Evolutionary conservation across 116 monocot genomes (phyloP), one percentile per base, ranked within the genome.

Genomic region (Zostera marina): DNA sequence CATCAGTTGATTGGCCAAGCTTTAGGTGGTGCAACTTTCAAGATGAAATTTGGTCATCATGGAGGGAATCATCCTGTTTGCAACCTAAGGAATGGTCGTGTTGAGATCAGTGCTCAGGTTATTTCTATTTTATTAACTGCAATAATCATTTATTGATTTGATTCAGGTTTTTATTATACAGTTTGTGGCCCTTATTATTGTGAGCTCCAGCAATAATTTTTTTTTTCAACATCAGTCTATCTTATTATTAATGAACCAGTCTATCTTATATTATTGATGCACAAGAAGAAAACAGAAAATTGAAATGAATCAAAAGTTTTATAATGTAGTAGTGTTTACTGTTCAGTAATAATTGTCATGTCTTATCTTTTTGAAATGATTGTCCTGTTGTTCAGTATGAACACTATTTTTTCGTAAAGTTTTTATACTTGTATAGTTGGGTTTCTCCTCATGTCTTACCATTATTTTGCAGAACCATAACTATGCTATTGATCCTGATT

Each of bases 11-110:
- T 96, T 74, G 96, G 96, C n/a, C 96, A 96, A 54, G 96, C 96
- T 63, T 78, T 96, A 63, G 96, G 96, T 61, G 96, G 96, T 8
- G 80, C 72, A 63, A 96, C 96, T 41, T 96, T 85, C 63, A 96
- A 96, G 69, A 96, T 96, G 96, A 96, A 96, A 48, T 94, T 94
- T 69, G 94, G 94, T 63, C 94, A 94, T 74, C 94, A 94, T 80
- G 94, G 94, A 25, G 94, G 94, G 53, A 94, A 96, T 40, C 96
- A 96, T 73, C 96, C 96, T 48, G 89, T 96, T 40, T 58, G 75
- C 23, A 74, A 88, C 42, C 75, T 82, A 12, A 68, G 71, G 12
- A 85, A 25, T 61, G 85, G 85, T 51, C 75, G 76, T 67, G 79
- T 96, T 20, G 94, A 96, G 63, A 96, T 96, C 60, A 96, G 94